Evolutionary conservation across 805 yeast genomes (phyloP).

Genomic region (Kodamaea neixiangensis): DNA sequence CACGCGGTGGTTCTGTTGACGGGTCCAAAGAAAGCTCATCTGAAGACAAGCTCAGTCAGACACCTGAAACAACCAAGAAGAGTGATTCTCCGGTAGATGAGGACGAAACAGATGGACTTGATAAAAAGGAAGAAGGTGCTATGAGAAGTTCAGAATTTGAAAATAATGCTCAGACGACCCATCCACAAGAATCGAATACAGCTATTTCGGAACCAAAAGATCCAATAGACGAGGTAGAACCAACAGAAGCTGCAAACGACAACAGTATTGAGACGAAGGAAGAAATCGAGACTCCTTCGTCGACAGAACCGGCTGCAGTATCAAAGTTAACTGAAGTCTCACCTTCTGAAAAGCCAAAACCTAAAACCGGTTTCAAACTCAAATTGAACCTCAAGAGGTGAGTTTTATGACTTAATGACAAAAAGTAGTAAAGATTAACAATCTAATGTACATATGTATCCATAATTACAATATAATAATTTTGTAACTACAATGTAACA

Average conservation of each 20-base stretch:
- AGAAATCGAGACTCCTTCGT: background rate
- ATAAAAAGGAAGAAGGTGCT: background rate
- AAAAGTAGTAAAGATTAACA: background rate
- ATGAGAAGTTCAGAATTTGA: background rate
- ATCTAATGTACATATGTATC: slow-evolving; percentile 9
- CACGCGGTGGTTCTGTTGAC: slow-evolving; percentile 8
- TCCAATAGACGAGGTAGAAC: background rate
- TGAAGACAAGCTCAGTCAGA: background rate
- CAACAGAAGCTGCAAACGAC: background rate
- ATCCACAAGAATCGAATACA: background rate
- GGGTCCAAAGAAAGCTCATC: slow-evolving; percentile 8
- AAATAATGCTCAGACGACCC: background rate
- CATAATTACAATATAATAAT: background rate
- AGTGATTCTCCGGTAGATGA: slow-evolving; percentile 2
- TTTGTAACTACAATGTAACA: background rate
- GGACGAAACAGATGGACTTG: background rate
- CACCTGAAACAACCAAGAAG: background rate
- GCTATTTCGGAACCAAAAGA: background rate
- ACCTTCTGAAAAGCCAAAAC: slow-evolving; percentile 8
- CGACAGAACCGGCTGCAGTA: background rate
- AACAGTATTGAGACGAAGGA: background rate
- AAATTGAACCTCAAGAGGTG: slow-evolving; percentile 17
- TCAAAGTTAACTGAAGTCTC: background rate
- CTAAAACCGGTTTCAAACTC: slow-evolving; percentile 16
- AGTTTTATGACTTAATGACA: slow-evolving; percentile 8